Conservation (phyloP, 495 filamentous ascomycete genomes). For the Polyplosphaeria fusca region DNA sequence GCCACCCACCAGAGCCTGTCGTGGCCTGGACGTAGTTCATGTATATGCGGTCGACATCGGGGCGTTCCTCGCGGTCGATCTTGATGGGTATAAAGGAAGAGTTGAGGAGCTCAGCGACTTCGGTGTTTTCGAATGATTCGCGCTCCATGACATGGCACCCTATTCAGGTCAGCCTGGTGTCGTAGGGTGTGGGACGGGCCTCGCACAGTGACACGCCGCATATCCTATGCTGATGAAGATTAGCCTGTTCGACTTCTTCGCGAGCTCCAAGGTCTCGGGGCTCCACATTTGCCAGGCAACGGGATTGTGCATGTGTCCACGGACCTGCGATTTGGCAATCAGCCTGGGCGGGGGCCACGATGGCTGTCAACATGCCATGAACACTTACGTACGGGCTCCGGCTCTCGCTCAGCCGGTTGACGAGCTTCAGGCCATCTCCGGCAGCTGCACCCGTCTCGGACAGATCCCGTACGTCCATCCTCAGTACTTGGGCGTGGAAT, state of each 20-base stretch:
- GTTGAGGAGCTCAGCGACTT: slow-evolving; percentile 81
- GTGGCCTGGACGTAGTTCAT: slow-evolving; percentile 98
- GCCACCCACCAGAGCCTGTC: slow-evolving; percentile 91
- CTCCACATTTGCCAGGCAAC: slow-evolving; percentile 94
- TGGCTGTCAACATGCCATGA: neutral
- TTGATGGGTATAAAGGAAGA: slow-evolving; percentile 87
- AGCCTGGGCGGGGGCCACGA: neutral
- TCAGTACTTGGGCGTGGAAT: slow-evolving; percentile 22
- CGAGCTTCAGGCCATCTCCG: slow-evolving; percentile 43
- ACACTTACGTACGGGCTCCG: slow-evolving; percentile 71
- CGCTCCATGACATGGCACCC: slow-evolving; percentile 93
- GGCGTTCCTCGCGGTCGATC: slow-evolving; percentile 90
- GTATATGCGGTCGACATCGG: slow-evolving; percentile 93
- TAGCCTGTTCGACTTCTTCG: slow-evolving; percentile 74
- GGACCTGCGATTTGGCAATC: slow-evolving; percentile 51
- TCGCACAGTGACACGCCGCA: slow-evolving; percentile 87
- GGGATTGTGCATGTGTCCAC: slow-evolving; percentile 75
- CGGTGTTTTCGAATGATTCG: slow-evolving; percentile 82
- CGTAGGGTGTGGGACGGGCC: neutral
- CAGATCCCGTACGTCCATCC: slow-evolving; percentile 26
- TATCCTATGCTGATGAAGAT: slow-evolving; percentile 96
- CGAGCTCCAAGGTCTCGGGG: slow-evolving; percentile 69
- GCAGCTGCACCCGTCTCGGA: neutral
- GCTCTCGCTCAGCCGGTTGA: slow-evolving; percentile 71
- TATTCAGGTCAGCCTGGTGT: slow-evolving; percentile 35